A percentile compares a stretch with the other conserved stretches of the same genome.
phyloP scores from a whole-genome alignment of 1,284 basidiomycete genomes.

The Boletellus deceptivus region DNA sequence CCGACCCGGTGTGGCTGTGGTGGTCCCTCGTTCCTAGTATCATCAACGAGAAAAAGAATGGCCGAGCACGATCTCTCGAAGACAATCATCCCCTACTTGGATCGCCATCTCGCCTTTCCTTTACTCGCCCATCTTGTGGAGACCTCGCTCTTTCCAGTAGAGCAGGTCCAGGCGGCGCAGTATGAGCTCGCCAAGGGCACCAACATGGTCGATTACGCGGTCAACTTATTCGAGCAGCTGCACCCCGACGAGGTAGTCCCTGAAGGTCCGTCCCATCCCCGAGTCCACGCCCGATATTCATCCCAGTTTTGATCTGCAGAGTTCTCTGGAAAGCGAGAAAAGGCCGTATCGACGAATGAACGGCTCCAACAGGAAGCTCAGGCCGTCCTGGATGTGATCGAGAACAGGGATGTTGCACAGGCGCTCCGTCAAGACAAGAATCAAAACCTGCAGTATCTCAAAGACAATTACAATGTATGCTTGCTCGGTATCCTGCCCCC shows the following conservation, averaged over 20 bases:
- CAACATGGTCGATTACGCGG: slow-evolving; percentile 93
- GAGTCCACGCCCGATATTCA: neutral
- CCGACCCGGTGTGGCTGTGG: slow-evolving; percentile 26
- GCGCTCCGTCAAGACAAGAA: slow-evolving; percentile 92
- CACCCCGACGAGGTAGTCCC: slow-evolving; percentile 69
- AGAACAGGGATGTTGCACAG: slow-evolving; percentile 94
- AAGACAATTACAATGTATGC: slow-evolving; percentile 88
- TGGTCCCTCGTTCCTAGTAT: neutral
- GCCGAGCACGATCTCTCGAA: slow-evolving; percentile 87
- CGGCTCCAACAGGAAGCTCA: slow-evolving; percentile 86
- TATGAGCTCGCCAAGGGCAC: slow-evolving; percentile 97
- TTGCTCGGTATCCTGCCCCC: slow-evolving; percentile 4
- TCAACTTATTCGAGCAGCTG: slow-evolving; percentile 76
- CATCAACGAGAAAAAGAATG: slow-evolving; percentile 40
- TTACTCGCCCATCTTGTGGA: slow-evolving; percentile 85
- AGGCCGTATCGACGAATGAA: slow-evolving; percentile 82
- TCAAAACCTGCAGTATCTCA: slow-evolving; percentile 92
- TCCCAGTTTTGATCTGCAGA: slow-evolving; percentile 44
- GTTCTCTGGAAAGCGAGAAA: slow-evolving; percentile 77
- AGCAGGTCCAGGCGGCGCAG: slow-evolving; percentile 81
- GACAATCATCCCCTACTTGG: slow-evolving; percentile 90
- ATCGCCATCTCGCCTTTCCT: slow-evolving; percentile 92
- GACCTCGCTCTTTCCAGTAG: slow-evolving; percentile 67
- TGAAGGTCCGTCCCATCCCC: slow-evolving; percentile 45
- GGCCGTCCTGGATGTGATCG: slow-evolving; percentile 92